Evolutionary conservation across 495 filamentous ascomycete genomes (phyloP).

Genomic region (Paragyromitra xinjiangensis): DNA sequence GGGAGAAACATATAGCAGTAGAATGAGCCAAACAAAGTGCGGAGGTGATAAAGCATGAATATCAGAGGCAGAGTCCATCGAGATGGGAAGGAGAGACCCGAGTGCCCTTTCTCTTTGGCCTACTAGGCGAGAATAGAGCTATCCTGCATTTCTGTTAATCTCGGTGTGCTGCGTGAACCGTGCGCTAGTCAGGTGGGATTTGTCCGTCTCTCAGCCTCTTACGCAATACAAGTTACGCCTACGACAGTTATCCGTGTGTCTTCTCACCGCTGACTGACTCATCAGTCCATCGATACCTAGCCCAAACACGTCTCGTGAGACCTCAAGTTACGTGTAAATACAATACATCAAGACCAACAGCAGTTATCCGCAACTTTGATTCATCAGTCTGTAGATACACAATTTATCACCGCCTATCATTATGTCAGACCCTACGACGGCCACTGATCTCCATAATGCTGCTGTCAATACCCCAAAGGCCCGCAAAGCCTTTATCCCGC

Average conservation of each 20-base stretch:
- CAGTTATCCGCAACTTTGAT: slow-evolving; percentile 13
- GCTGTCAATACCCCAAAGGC: slow-evolving; percentile 47
- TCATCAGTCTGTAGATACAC: slow-evolving; percentile 5
- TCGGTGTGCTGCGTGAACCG: slow-evolving; percentile 52
- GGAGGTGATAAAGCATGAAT: slow-evolving; percentile 20
- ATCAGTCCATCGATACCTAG: slow-evolving; percentile 14
- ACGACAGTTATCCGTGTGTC: slow-evolving; percentile 18
- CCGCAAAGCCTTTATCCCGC: slow-evolving; percentile 60
- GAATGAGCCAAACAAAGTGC: slow-evolving; percentile 16
- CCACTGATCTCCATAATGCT: slow-evolving; percentile 29
- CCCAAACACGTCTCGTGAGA: slow-evolving; percentile 3
- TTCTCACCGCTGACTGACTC: slow-evolving; percentile 24
- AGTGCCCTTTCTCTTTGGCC: slow-evolving; percentile 33
- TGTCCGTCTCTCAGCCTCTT: slow-evolving; percentile 53
- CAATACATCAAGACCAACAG: slow-evolving; percentile 25
- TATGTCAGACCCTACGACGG: slow-evolving; percentile 35
- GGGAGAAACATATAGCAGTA: slow-evolving; percentile 27
- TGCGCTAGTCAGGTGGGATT: slow-evolving; percentile 43
- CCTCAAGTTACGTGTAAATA: slow-evolving; percentile 27
- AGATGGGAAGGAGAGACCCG: slow-evolving; percentile 38
- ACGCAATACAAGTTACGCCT: slow-evolving; percentile 46
- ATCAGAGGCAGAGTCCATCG: slow-evolving; percentile 16
- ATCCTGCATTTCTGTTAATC: slow-evolving; percentile 42
- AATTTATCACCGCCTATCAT: slow-evolving; percentile 28
- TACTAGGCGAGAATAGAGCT: slow-evolving; percentile 25